Evolutionary conservation across 1,284 basidiomycete species (phyloP), one percentile per base, ranked within the genome.

Genomic region (Fomitopsis betulina): DNA sequence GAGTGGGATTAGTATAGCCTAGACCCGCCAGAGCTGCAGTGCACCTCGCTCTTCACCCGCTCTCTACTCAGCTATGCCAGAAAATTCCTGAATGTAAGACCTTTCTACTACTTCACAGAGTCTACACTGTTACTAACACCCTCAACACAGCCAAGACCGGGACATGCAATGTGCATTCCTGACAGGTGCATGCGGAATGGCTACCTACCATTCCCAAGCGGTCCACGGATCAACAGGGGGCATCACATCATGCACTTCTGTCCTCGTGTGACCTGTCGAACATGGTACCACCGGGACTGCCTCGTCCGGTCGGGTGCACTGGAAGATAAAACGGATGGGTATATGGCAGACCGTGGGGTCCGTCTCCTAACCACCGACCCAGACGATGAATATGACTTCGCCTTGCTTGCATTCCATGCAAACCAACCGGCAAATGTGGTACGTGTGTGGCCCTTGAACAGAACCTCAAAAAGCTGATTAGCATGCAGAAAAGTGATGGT

Each of bases 191-290:
- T 60, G 0, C 47, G 27, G 27, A 9, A 19, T 6, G 47, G 27
- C 5, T 70, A 70, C 53, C 65, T 67, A 13, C 68, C 65, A 0
- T 67, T 62, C 30, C 64, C 65, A 0, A 10, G 15, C 25, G 15
- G 25, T 17, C 25, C 23, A 25, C 39, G 27, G 53, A 13, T 21
- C 30, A 40, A 8, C 25, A 19, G 15, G 39, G 30, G 42, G 23
- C n/a, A 39, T 5, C 57, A 62, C 23, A 15, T 55, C 6, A 67
- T 68, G 67, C 68, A 67, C 49, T 69, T 68, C 53, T 70, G 69
- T 27, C 66, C 69, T 0, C 61, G 62, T 9, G 43, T 59, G 3
- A 43, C 47, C 0, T 70, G 69, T 50, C 60, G 63, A 2, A 63
- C 39, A 30, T 70, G 69, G 69, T 68, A 62, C 51, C 69, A 70